Evolutionary conservation across 345 rosid genomes (phyloP).

Genomic region (Isatis tinctoria): DNA sequence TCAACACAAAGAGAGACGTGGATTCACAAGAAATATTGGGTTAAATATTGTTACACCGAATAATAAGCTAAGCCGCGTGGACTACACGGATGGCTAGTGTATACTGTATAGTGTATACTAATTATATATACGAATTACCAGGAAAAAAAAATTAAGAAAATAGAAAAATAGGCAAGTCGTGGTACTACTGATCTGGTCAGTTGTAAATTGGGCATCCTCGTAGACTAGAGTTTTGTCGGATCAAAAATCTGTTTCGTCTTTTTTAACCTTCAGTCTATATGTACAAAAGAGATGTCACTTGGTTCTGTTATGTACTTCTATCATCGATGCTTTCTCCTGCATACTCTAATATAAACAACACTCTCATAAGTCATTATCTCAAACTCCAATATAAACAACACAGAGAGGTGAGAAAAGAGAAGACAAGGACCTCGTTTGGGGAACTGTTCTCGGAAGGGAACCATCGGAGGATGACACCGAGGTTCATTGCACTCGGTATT

Average conservation of each 20-base stretch:
- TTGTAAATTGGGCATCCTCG: neutral
- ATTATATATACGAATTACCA: neutral
- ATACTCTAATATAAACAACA: neutral
- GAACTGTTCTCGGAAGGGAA: constrained; percentile 65
- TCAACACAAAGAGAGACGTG: neutral
- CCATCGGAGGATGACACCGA: constrained; percentile 82
- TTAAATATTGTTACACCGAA: neutral
- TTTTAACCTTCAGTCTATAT: neutral
- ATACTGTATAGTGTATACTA: constrained; percentile 5
- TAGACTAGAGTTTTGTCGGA: neutral
- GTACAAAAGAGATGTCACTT: constrained; percentile 34
- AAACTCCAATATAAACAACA: neutral
- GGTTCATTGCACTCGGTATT: constrained; percentile 78
- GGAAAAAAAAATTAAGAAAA: neutral
- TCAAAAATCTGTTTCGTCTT: neutral
- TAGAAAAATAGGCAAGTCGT: neutral
- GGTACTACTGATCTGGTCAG: constrained; percentile 1
- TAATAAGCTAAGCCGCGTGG: neutral
- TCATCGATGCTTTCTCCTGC: constrained; percentile 52
- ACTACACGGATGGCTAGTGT: neutral
- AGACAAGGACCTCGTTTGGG: constrained; percentile 57
- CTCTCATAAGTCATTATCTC: neutral
- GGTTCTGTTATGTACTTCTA: constrained; percentile 58
- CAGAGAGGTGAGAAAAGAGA: neutral
- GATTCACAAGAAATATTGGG: neutral